phyloP scores from a whole-genome alignment of 768 basidiomycete species.

The Phaeolepiota aurea region DNA sequence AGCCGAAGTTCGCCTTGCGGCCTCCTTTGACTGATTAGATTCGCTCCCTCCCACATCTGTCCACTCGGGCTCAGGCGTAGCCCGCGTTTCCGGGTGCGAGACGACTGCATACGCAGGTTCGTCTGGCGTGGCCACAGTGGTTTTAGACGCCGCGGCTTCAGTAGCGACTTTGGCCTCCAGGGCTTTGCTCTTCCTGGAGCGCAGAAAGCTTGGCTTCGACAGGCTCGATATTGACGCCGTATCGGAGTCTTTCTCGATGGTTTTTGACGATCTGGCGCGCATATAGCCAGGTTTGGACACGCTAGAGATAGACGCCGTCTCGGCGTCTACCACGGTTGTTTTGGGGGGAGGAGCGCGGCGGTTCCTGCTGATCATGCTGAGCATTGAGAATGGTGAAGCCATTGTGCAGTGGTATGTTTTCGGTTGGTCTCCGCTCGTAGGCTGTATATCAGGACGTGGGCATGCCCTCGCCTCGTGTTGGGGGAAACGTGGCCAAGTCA shows the following conservation, averaged over 20 bases:
- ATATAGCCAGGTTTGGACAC: neutral
- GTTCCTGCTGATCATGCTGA: constrained; percentile 7
- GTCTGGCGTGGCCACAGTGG: neutral
- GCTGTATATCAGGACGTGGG: neutral
- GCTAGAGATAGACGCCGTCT: neutral
- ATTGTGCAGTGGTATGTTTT: constrained; percentile 1
- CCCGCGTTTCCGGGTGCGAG: constrained; percentile 3
- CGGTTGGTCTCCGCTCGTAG: neutral
- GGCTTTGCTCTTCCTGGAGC: neutral
- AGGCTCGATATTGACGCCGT: neutral
- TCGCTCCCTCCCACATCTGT: constrained; percentile 6
- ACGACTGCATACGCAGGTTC: constrained; percentile 10
- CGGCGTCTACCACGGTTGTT: neutral
- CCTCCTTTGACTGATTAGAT: neutral
- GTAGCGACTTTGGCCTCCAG: neutral
- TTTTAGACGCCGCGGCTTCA: neutral
- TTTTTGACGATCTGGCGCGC: neutral
- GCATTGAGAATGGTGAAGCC: constrained; percentile 11
- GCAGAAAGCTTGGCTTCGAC: neutral
- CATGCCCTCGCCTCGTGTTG: neutral
- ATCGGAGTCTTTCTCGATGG: neutral
- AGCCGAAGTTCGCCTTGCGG: no score
- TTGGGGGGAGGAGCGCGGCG: constrained; percentile 4
- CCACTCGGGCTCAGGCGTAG: constrained; percentile 9
- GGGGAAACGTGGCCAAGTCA: neutral